Base-by-base conservation (phyloP, 306 rosid species). In the Fagus crenata region DNA sequence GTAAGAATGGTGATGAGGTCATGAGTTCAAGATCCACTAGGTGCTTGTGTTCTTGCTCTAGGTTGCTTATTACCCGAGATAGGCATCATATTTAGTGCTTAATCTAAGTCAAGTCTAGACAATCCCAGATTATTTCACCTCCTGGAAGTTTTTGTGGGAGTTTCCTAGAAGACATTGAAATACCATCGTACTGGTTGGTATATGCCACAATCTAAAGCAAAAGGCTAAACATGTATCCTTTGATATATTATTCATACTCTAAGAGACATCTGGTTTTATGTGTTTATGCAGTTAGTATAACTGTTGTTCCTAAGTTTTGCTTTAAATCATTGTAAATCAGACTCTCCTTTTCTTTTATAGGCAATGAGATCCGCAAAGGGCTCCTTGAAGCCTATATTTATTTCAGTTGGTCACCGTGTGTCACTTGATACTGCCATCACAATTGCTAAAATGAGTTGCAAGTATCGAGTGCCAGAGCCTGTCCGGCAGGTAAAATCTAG, bases 401-500 rank as follows among this genome's bases (percentile, higher is more conserved):
- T 92, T 77, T 94, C 98, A 59, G 72, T 85, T 54, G 97, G 98
- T 76, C 97, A 92, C 77, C 90, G 95, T 71, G 67, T 94, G 77
- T 90, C 98, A 49, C 92, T 94, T 64, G 83, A 87, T 39, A 90
- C 97, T 69, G 93, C 98, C 76, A 82, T 85, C 67, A 49, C 41
- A 69, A 77, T 87, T 76, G 96, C 88, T 53, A 91, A 85, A 82
- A 77, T 79, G 88, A 90, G 91, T 41, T 88, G 92, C 96, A 92
- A 89, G 80, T 92, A 80, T 81, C 97, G 96, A 3, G 89, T 94
- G 53, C 97, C 97, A 1, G 97, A 94, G 86, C 96, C 96, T 75
- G 81, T 84, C 68, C 84, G 97, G 53, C 98, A 94, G 98, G 97
- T 92, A 83, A 83, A 75, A 74, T 31, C 40, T 49, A 36, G 53